Conservation (phyloP, 2,329 filamentous ascomycete species). For the Hypomyces perniciosus region DNA sequence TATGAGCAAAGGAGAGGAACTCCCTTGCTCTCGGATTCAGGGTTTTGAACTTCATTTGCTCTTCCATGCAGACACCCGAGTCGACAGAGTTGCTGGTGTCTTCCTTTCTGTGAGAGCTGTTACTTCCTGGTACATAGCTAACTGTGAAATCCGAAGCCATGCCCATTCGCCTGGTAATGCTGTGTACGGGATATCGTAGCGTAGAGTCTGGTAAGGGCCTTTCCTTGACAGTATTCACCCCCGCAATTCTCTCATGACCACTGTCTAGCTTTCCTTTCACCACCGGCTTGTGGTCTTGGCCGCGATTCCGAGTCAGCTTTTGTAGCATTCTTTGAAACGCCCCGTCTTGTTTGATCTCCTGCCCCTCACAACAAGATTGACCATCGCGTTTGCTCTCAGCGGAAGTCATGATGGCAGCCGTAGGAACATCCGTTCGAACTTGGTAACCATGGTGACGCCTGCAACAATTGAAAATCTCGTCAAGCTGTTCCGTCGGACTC, state of each 20-base stretch:
- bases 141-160: background rate
- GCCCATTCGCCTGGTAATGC: background rate
- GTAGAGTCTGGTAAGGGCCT: too few relatives aligned
- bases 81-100: conserved; percentile 18
- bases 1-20: conserved; percentile 24
- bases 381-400: background rate
- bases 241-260: background rate
- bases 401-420: background rate
- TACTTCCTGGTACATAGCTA: background rate
- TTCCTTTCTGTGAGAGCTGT: conserved; percentile 6
- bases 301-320: conserved; percentile 17
- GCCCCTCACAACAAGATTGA: background rate
- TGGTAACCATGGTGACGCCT: background rate
- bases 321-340: conserved; percentile 25
- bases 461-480: background rate
- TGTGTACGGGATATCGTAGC: background rate
- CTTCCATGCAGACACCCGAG: conserved; percentile 17
- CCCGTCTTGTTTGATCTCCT: conserved; percentile 4
- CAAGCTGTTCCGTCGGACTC: background rate
- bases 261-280: background rate
- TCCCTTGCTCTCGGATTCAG: conserved; percentile 30
- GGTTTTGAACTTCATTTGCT: conserved; percentile 11
- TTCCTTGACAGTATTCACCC: background rate
- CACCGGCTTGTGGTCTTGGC: background rate
- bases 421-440: background rate